Base-by-base conservation (phyloP, 441 rosid genomes). In the Breynia disticha region DNA sequence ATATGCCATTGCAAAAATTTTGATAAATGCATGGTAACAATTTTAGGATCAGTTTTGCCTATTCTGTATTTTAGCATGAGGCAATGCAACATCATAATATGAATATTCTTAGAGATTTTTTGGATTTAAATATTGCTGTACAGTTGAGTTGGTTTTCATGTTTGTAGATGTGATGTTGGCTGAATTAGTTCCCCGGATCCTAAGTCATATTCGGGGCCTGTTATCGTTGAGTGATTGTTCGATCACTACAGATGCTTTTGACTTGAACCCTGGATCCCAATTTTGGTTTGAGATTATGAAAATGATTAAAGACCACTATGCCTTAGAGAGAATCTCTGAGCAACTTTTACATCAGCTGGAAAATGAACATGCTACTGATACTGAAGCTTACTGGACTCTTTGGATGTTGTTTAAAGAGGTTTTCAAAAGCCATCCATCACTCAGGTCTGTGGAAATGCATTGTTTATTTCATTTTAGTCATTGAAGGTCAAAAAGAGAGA, bases 331-430 rank as follows among this genome's bases (percentile, higher is more conserved):
- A 76, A 76, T 86, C 52, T 79, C 86, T 65, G 99, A 84, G 67
- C 79, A 80, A 56, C 84, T 93, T 66, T 74, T 93, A 72, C 81
- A 55, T 69, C 90, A 82, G 71, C 78, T 93, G 64, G 78, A 75
- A 69, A 63, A 63, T 61, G 81, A 76, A 61, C 59, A 51, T 63
- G 79, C 72, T 46, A 79, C 67, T 67, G 96, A 89, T 65, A 52
- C 66, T 64, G 97, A 93, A 80, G 95, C 90, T 48, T 93, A 83
- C 67, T 89, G 96, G 95, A 77, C 69, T 54, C 69, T 86, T 55
- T 84, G 97, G 95, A 61, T 76, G 50, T 64, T 86, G 79, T 93
- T 80, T 76, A 76, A 76, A 68, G 68, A 39, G 50, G 57, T 62
- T 65, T 51, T 83, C 39, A 60, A 72, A 52, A 64, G 71, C 46